phyloP scores from a whole-genome alignment of 441 rosid species.

The Euphorbia celastroides region DNA sequence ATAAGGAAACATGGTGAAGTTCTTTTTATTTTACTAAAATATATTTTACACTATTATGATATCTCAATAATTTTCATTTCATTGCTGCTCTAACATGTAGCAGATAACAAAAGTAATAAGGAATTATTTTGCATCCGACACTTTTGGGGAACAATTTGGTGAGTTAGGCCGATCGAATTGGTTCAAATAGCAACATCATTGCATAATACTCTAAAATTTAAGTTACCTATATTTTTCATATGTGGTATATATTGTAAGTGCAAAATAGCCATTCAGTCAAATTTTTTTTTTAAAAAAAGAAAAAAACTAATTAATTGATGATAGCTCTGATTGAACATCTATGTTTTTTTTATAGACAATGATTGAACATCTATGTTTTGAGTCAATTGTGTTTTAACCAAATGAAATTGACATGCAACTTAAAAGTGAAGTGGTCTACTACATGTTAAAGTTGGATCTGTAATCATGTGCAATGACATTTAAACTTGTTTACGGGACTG shows the following conservation, averaged over 20 bases:
- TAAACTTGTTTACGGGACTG: too few species aligned
- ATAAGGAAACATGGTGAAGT: constrained; percentile 9
- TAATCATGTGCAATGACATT: too few species aligned
- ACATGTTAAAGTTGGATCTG: too few species aligned
- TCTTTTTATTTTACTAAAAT: background rate
- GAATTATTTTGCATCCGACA: background rate
- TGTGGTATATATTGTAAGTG: background rate
- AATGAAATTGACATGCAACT: too few species aligned
- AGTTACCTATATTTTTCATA: background rate
- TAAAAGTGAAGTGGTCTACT: too few species aligned
- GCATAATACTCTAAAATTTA: background rate
- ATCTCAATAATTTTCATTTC: background rate
- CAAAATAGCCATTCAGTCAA: too few species aligned
- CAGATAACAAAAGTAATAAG: background rate
- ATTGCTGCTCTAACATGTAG: background rate
- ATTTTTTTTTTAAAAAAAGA: too few species aligned
- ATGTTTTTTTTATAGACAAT: too few species aligned
- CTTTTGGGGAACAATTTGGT: constrained; percentile 4
- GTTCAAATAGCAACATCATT: constrained; percentile 1
- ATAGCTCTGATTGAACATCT: too few species aligned
- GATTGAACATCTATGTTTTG: too few species aligned
- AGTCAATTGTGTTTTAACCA: too few species aligned
- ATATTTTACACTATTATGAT: background rate
- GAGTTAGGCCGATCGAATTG: background rate
- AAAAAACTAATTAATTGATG: too few species aligned